phyloP scores from a whole-genome alignment of 2,329 filamentous ascomycete species.

The Fusarium nisikadoi region DNA sequence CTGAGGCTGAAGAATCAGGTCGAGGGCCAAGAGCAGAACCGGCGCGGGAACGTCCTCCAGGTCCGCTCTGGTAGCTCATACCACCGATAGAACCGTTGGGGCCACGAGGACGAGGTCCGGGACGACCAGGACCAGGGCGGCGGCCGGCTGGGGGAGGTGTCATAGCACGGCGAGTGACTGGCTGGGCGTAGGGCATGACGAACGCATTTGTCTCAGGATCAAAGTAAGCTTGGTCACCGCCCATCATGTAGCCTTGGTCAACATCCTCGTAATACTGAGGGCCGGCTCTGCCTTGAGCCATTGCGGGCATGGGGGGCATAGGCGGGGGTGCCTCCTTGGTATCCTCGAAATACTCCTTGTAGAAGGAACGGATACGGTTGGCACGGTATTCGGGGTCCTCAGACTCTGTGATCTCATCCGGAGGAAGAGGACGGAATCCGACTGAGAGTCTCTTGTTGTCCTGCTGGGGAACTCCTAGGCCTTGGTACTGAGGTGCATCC shows the following conservation, averaged over 20 bases:
- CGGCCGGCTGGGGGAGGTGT: conserved; percentile 81
- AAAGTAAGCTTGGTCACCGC: conserved; percentile 72
- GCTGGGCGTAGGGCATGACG: conserved; percentile 85
- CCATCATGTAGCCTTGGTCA: conserved; percentile 73
- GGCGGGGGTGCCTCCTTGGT: conserved; percentile 64
- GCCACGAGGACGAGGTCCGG: conserved; percentile 51
- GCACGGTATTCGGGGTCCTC: conserved; percentile 95
- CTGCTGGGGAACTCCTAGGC: conserved; percentile 65
- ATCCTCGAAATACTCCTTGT: conserved; percentile 99
- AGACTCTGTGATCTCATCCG: conserved; percentile 78
- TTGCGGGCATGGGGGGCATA: conserved; percentile 50
- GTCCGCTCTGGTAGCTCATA: conserved; percentile 58
- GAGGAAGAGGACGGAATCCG: conserved; percentile 85
- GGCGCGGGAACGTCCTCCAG: conserved; percentile 67
- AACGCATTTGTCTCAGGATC: conserved; percentile 76
- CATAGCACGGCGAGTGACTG: conserved; percentile 90
- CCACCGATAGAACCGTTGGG: conserved; percentile 62
- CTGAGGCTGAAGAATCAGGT: conserved; percentile 73
- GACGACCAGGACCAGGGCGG: conserved; percentile 51
- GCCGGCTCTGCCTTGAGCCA: conserved; percentile 39
- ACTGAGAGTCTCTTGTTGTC: conserved; percentile 71
- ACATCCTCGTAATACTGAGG: conserved; percentile 79
- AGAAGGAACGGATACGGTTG: conserved; percentile 97
- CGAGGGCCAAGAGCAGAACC: conserved; percentile 62
- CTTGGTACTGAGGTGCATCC: conserved; percentile 45